Evolutionary conservation across 73 alveolate genomes (phyloP), one percentile per base, ranked within the genome.

Genomic region (Uronychia setigera): DNA sequence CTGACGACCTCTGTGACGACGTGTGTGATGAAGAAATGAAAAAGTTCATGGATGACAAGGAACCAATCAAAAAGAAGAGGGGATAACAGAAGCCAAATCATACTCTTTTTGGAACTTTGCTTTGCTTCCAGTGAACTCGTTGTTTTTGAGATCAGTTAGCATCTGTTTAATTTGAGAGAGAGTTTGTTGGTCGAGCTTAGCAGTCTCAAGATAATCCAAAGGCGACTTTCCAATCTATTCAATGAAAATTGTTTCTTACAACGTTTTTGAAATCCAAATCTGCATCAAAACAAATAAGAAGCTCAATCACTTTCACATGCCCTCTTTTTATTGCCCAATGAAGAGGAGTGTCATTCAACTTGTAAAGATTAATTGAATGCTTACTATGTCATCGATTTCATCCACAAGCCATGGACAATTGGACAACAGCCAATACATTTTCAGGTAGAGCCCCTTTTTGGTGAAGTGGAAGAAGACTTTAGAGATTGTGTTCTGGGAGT

Each of bases 241-340:
- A 19, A 19, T 46, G 67, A 46, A 19, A 46, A 5, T 46, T 19
- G 67, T 19, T 5, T 46, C 5, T 19, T 19, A 46, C 67, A 46
- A 11, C 19, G 67, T 5, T 46, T 19, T 46, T 46, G 67, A n/a
- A n/a, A n/a, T 19, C 19, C 67, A 19, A 11, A 19, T 46, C 67
- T 19, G 67, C 67, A 5, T 19, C 67, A 46, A 46, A 46, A 46
- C 67, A 46, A 26, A 67, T 67, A 5, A 67, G 30, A 26, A 67
- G 32, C 32, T 67, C 34, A 26, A 9, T 13, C 5, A 26, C 32
- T 28, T 67, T 67, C 32, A 67, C 1, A 28, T 26, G 32, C 14
- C 79, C 79, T 67, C 79, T 67, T 26, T 67, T 67, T 5, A 67
- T 26, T 9, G 79, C 29, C 79, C 79, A 67, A 67, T 67, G 79